Base-by-base conservation (phyloP, 1,139 yeast species). In the Pichia sp. region DNA sequence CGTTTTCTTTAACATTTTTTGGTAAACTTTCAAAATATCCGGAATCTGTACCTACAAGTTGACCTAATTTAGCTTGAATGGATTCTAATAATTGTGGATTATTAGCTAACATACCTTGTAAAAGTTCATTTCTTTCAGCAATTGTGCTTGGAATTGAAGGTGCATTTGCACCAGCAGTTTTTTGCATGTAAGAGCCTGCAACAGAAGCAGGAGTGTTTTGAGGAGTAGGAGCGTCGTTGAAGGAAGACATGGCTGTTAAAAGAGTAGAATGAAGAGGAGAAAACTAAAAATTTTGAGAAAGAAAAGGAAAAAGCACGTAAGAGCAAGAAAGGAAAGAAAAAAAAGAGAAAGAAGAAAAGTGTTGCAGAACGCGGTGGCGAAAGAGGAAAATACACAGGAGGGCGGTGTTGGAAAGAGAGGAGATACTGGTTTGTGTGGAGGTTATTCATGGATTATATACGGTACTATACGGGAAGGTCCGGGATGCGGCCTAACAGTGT, bases 151-250 rank as follows among this genome's bases (percentile, higher is more conserved):
- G 78, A 45, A 85, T 81, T 9, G 78, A 70, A 14, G 95, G 95
- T 49, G 79, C 76, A 21, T 46, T 50, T 10, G 35, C 41, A 19
- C 15, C 27, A 48, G 72, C 74, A 5, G 32, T 16, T 64, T 74
- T 79, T 14, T 47, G 45, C 61, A 84, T 71, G 62, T 78, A 88
- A 38, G 91, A 82, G 48, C 78, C 80, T 35, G 86, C 76, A 32
- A 84, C 85, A 24, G 95, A 81, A 5, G 97, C 85, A 20, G 99
- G 99, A 1, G 99, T 91, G 71, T 91, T 91, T 62, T 93, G 98
- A 11, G 99, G 99, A 2, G 99, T 91, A 38, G 99, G 98, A 5
- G 98, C 98, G 60, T 82, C 80, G 53, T 94, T 83, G 54, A 88
- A 78, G 9, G 34, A 33, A 2, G 41, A 35, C 42, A 41, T 30